Conservation (phyloP, 1,284 basidiomycete species). For the Hemileia vastatrix region DNA sequence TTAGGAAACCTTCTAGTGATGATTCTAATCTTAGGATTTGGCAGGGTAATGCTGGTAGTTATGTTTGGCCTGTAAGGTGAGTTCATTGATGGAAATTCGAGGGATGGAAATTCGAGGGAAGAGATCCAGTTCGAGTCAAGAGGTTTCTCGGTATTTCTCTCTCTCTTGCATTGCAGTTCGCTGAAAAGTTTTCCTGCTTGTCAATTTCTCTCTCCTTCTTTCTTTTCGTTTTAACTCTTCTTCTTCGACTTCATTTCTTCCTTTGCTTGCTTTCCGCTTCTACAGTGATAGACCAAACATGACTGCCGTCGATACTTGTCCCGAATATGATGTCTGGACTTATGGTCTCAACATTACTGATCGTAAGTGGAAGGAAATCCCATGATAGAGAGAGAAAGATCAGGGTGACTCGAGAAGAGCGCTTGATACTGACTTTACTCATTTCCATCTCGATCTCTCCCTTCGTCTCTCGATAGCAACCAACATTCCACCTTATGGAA, state of each 20-base stretch:
- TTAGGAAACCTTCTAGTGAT: too few relatives aligned
- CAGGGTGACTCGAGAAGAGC: not conserved
- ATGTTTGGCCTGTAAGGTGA: too few relatives aligned
- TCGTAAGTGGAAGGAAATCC: not conserved
- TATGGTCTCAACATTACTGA: not conserved
- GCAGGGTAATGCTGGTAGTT: too few relatives aligned
- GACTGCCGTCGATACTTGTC: not conserved
- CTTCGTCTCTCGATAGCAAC: not conserved
- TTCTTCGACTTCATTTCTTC: not conserved
- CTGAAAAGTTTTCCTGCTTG: not conserved
- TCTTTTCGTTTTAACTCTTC: too few relatives aligned
- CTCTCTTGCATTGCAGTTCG: too few relatives aligned
- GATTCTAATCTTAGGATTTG: too few relatives aligned
- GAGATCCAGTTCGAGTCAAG: too few relatives aligned
- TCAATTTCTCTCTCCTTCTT: too few relatives aligned
- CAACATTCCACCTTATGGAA: not conserved
- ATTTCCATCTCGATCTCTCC: not conserved
- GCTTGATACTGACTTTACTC: not conserved
- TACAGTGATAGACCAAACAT: not conserved
- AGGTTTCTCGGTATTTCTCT: too few relatives aligned
- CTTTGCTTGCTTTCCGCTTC: not conserved
- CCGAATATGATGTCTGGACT: not conserved
- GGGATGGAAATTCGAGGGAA: too few relatives aligned
- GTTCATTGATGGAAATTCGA: too few relatives aligned
- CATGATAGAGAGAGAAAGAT: too few relatives aligned